These are phyloP conservation scores for Aspergillus fumigatiaffinis DNA, from an alignment of 2,329 filamentous ascomycete genomes.

Conservation along the genomic window DNA sequence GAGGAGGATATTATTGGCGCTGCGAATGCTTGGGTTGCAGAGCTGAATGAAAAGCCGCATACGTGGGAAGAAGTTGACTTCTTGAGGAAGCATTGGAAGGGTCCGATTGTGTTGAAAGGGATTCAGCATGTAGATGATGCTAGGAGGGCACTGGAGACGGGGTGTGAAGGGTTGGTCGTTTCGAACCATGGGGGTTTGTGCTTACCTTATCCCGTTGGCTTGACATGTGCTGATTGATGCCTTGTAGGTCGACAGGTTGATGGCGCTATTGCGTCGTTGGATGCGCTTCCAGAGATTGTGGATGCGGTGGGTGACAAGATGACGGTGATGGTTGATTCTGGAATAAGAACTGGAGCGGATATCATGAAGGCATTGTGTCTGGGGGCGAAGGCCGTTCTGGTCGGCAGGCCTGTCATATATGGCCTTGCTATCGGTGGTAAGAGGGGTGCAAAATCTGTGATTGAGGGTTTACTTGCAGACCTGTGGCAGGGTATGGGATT, in stretches of 20 bases:
- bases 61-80: conserved; percentile 60
- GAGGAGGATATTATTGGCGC: conserved; percentile 51
- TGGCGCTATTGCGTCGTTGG: conserved; percentile 48
- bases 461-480: conserved; percentile 51
- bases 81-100: conserved; percentile 58
- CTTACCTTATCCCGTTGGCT: neutral
- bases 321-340: conserved; percentile 50
- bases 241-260: conserved; percentile 45
- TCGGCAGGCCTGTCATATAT: conserved; percentile 58
- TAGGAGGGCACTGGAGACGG: conserved; percentile 40
- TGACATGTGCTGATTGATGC: neutral
- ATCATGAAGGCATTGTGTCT: conserved; percentile 50
- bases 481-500: conserved; percentile 56
- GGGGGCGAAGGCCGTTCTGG: conserved; percentile 56
- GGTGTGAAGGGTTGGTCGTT: conserved; percentile 49
- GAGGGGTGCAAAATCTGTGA: conserved; percentile 51
- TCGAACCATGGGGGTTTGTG: conserved; percentile 48
- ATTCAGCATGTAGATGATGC: conserved; percentile 52
- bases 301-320: conserved; percentile 52
- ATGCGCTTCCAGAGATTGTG: conserved; percentile 57
- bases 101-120: conserved; percentile 61
- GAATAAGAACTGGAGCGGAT: conserved; percentile 48
- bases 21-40: conserved; percentile 50
- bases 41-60: conserved; percentile 52
- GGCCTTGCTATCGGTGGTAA: conserved; percentile 54